Evolutionary conservation across 108 stramenopile species (phyloP).

Genomic region (Aurantiochytrium sp.): DNA sequence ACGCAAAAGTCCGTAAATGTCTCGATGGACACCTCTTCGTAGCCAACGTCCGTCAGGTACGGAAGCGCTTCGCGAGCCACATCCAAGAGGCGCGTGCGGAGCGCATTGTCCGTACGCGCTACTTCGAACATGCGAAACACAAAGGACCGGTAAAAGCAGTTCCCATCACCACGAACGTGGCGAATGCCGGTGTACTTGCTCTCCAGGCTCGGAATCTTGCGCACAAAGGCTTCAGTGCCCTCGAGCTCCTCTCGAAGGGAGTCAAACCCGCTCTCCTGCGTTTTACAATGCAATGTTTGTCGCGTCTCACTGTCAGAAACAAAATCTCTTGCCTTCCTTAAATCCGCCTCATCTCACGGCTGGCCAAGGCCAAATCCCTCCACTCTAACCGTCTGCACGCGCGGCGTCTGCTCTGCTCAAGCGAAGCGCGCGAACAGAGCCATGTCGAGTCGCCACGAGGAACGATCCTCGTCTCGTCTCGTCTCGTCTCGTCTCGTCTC

Average conservation of each 20-base stretch:
- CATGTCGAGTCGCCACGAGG: too few relatives aligned
- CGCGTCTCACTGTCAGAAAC: too few relatives aligned
- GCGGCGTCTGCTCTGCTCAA: too few relatives aligned
- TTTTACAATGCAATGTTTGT: not conserved
- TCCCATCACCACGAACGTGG: constrained; percentile 52
- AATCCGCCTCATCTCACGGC: too few relatives aligned
- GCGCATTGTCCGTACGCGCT: not conserved
- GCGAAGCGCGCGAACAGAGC: too few relatives aligned
- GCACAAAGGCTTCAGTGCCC: not conserved
- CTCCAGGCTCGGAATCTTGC: not conserved
- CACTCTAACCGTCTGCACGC: too few relatives aligned
- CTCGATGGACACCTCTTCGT: constrained; percentile 44
- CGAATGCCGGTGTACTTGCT: constrained; percentile 37
- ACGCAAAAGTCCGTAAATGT: constrained; percentile 38
- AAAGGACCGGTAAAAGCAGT: constrained; percentile 56
- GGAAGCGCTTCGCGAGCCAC: constrained; percentile 19
- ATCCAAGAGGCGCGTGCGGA: not conserved
- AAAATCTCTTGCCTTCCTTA: not conserved
- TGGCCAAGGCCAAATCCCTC: too few relatives aligned
- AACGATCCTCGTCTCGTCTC: too few relatives aligned
- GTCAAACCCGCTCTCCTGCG: not conserved
- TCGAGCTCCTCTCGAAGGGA: not conserved
- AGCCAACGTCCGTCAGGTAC: constrained; percentile 33
- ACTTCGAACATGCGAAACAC: constrained; percentile 42
- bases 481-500: too few relatives aligned